Percentiles rank a stretch among this genome's conserved stretches.
These are phyloP conservation scores for Aspergillus neotritici DNA, from an alignment of 2,329 filamentous ascomycete genomes.

Conservation along the genomic window DNA sequence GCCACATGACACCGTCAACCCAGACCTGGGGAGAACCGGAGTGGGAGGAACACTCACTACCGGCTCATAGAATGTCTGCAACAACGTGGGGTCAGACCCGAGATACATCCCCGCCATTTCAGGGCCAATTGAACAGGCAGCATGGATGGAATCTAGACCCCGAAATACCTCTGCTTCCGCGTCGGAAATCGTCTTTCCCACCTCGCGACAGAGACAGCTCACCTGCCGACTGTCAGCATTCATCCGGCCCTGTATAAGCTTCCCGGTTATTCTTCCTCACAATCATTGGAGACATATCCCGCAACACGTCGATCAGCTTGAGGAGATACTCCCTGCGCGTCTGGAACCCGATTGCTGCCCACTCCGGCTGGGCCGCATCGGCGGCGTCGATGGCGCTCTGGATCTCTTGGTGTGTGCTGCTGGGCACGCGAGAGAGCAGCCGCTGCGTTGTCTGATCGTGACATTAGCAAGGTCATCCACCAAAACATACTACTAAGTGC, in stretches of 20 bases:
- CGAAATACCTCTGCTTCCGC: constrained; percentile 22
- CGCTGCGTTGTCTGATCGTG: constrained; percentile 14
- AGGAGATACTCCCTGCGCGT: constrained; percentile 15
- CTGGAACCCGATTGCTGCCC: constrained; percentile 15
- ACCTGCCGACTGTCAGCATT: constrained; percentile 5
- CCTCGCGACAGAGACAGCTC: constrained; percentile 15
- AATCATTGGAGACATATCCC: constrained; percentile 14
- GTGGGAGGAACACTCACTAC: constrained; percentile 8
- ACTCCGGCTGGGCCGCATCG: constrained; percentile 17
- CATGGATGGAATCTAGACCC: constrained; percentile 23
- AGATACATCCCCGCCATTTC: constrained; percentile 24
- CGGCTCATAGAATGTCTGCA: constrained; percentile 19
- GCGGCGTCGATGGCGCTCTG: constrained; percentile 19
- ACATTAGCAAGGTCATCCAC: not conserved
- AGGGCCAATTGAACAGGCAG: constrained; percentile 20
- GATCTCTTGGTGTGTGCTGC: constrained; percentile 18
- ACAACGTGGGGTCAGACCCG: constrained; percentile 15
- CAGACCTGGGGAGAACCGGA: not conserved
- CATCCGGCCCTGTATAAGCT: not conserved
- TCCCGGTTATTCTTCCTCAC: not conserved
- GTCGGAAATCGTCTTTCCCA: constrained; percentile 23
- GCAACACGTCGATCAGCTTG: constrained; percentile 14
- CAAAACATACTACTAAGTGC: not conserved
- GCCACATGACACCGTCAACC: constrained; percentile 20
- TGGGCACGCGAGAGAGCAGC: constrained; percentile 18